A percentile compares a stretch with the other conserved stretches of the same genome.
Evolutionary conservation across 345 rosid species (phyloP).

Genomic region (Aegle marmelos): DNA sequence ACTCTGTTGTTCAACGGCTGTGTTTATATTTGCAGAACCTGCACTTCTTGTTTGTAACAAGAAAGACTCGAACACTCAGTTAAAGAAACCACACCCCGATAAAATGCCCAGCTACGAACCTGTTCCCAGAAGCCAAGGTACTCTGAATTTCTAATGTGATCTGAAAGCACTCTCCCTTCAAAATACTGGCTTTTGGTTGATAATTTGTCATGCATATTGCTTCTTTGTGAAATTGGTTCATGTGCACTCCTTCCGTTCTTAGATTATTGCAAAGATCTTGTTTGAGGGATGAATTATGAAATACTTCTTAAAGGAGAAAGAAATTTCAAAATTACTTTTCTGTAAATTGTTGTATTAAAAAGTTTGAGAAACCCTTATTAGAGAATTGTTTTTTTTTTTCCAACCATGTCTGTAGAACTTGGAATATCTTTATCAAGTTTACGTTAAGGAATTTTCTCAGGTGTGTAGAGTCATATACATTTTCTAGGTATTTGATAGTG

Average conservation of each 20-base stretch:
- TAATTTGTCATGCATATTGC: not conserved
- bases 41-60: slow-evolving; percentile 32
- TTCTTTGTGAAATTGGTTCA: not conserved
- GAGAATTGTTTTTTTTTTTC: not conserved
- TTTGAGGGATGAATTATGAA: not conserved
- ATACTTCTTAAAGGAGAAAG: not conserved
- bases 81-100: slow-evolving; percentile 16
- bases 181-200: not conserved
- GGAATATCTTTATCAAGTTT: not conserved
- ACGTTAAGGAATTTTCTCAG: not conserved
- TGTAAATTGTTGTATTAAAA: not conserved
- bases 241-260: not conserved
- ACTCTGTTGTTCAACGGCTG: not conserved
- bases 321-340: not conserved
- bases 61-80: slow-evolving; percentile 17
- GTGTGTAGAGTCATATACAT: not conserved
- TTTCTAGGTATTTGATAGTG: not conserved
- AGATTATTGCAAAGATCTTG: not conserved
- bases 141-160: not conserved
- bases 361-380: not conserved
- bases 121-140: slow-evolving; percentile 62
- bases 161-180: not conserved
- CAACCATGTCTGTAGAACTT: not conserved
- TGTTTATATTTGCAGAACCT: slow-evolving; percentile 34
- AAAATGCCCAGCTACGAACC: slow-evolving; percentile 40